phyloP scores from a whole-genome alignment of 768 basidiomycete genomes.

The Floccularia luteovirens region DNA sequence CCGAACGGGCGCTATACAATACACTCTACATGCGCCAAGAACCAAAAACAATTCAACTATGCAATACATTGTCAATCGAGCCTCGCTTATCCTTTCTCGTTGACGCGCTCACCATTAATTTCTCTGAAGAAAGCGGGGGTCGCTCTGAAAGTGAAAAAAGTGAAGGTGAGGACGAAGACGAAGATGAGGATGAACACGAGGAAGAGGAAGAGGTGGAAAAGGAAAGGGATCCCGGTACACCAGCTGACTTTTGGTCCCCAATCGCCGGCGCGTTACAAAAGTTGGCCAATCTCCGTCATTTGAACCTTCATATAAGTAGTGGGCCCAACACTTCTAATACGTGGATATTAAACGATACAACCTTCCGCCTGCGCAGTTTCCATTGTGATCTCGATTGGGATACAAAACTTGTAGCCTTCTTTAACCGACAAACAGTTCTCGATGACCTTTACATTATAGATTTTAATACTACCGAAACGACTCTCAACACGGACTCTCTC shows the following conservation, averaged over 20 bases:
- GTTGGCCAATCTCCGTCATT: conserved; percentile 38
- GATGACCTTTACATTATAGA: conserved; percentile 36
- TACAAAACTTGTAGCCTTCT: conserved; percentile 40
- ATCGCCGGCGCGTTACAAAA: conserved; percentile 41
- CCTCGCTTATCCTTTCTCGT: conserved; percentile 45
- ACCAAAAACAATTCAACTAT: conserved; percentile 31
- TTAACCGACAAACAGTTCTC: conserved; percentile 38
- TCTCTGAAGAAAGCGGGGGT: too few relatives aligned
- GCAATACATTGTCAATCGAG: conserved; percentile 34
- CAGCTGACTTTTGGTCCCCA: conserved; percentile 39
- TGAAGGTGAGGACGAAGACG: conserved; percentile 18
- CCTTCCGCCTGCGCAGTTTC: conserved; percentile 51
- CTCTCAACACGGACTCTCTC: conserved; percentile 25
- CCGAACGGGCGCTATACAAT: conserved; percentile 55
- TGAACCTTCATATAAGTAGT: conserved; percentile 41
- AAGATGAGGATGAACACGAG: conserved; percentile 16
- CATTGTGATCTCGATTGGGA: conserved; percentile 69
- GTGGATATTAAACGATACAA: conserved; percentile 32
- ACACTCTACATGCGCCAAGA: conserved; percentile 40
- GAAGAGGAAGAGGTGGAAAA: conserved; percentile 18
- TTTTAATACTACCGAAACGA: conserved; percentile 5
- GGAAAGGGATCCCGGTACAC: conserved; percentile 17
- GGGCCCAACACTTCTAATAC: conserved; percentile 23
- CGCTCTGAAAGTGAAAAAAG: conserved; percentile 20
- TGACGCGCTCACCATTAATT: conserved; percentile 43